Evolutionary conservation across 139 green algal species (phyloP).

Genomic region (Asterochloris sp.): DNA sequence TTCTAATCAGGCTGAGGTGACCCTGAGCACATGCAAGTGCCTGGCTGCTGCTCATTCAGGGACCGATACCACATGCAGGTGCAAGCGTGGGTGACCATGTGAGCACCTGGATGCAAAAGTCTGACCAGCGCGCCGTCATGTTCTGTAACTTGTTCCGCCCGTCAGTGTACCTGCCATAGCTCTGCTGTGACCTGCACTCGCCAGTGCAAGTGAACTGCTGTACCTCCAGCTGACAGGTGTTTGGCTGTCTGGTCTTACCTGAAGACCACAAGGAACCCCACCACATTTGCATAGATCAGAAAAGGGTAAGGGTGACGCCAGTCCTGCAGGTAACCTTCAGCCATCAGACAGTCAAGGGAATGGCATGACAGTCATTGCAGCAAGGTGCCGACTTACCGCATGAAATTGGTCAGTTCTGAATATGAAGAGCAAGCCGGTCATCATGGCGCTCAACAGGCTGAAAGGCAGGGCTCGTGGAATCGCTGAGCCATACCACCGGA

Average conservation of each 20-base stretch:
- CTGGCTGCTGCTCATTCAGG: too few relatives aligned
- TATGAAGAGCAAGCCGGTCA: conserved; percentile 17
- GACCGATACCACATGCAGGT: too few relatives aligned
- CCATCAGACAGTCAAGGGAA: background rate
- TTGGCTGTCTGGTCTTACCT: too few relatives aligned
- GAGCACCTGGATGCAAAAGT: too few relatives aligned
- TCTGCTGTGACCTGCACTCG: too few relatives aligned
- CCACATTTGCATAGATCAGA: conserved; percentile 22
- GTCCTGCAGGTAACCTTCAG: background rate
- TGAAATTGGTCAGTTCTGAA: conserved; percentile 2
- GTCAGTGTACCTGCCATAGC: too few relatives aligned
- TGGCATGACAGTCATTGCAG: background rate
- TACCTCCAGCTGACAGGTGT: too few relatives aligned
- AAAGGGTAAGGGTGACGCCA: conserved; percentile 12
- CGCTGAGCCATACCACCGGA: conserved; percentile 34
- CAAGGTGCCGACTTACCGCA: background rate
- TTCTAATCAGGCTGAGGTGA: conserved; percentile 31
- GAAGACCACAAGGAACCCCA: conserved; percentile 24
- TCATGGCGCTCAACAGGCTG: conserved; percentile 7
- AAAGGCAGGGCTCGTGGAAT: conserved; percentile 26
- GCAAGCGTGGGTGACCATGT: too few relatives aligned
- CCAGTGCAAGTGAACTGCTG: too few relatives aligned
- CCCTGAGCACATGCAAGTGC: background rate
- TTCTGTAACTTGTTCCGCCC: too few relatives aligned
- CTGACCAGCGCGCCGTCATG: too few relatives aligned